phyloP scores from a whole-genome alignment of 345 rosid genomes.

The Euphorbia pulcherrima region DNA sequence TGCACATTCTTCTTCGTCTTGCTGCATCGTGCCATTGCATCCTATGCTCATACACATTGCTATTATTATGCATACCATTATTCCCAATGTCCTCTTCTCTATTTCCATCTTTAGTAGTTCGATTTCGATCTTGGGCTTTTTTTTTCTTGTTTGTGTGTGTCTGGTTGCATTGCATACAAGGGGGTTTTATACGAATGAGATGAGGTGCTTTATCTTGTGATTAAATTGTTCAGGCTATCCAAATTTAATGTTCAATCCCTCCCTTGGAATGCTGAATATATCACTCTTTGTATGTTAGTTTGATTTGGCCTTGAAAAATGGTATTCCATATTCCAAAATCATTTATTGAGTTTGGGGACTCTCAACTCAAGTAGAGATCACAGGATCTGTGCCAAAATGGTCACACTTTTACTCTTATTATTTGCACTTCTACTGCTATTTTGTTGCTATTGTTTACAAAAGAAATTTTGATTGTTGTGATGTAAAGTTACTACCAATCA shows the following conservation, averaged over 20 bases:
- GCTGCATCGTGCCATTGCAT: conserved; percentile 22
- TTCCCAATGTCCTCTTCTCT: conserved; percentile 9
- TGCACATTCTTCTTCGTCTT: conserved; percentile 38
- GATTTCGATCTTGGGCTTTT: not conserved
- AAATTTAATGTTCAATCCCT: not conserved
- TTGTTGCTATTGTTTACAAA: no score
- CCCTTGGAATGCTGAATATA: not conserved
- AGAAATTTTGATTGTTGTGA: no score
- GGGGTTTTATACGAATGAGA: no score
- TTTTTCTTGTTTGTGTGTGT: not conserved
- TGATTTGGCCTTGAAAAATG: conserved; percentile 24
- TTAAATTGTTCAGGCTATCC: conserved; percentile 5
- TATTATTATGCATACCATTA: conserved; percentile 10
- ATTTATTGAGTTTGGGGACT: no score
- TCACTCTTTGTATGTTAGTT: not conserved
- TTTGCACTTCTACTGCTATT: no score
- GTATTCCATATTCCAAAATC: conserved; percentile 26
- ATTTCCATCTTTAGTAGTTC: conserved; percentile 11
- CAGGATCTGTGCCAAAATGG: no score
- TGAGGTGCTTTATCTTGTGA: conserved; percentile 1
- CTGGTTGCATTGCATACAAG: not conserved
- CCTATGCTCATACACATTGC: conserved; percentile 16
- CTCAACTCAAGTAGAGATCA: no score
- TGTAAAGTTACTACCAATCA: no score
- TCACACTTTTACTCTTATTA: no score